A percentile compares a stretch with the other conserved stretches of the same genome.
phyloP scores from a whole-genome alignment of 306 rosid species.

The Ammopiptanthus mongolicus region DNA sequence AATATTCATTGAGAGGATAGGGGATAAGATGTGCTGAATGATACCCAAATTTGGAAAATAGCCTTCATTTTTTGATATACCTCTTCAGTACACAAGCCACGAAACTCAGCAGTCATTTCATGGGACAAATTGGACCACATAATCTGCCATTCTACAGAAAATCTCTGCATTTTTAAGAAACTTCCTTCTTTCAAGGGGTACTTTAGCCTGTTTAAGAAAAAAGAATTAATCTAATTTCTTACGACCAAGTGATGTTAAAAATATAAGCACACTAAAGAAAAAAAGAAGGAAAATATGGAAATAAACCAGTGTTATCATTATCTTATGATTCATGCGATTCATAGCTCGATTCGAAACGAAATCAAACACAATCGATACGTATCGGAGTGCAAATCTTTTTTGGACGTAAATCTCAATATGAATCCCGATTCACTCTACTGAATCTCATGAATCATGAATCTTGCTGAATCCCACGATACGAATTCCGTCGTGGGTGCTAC shows the following conservation, averaged over 20 bases:
- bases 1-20: background rate
- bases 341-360: no score
- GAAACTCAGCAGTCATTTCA: slow-evolving; percentile 98
- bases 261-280: slow-evolving; percentile 8
- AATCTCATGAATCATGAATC: no score
- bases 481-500: no score
- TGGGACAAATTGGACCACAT: slow-evolving; percentile 99
- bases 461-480: no score
- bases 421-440: no score
- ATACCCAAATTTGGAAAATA: background rate
- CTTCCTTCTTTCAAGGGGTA: slow-evolving; percentile 89
- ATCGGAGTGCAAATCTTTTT: no score
- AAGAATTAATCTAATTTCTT: slow-evolving; percentile 16
- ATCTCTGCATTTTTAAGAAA: slow-evolving; percentile 92
- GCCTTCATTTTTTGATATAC: slow-evolving; percentile 33
- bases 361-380: no score
- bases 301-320: no score
- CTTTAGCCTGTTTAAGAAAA: slow-evolving; percentile 74
- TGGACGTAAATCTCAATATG: no score
- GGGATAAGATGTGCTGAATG: background rate
- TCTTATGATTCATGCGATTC: no score
- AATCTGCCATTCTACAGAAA: slow-evolving; percentile 87
- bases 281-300: no score
- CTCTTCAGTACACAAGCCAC: slow-evolving; percentile 99
- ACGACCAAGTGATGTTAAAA: slow-evolving; percentile 14